Conservation (phyloP, 73 alveolate species). For the Paramecium tetraurelia region DNA sequence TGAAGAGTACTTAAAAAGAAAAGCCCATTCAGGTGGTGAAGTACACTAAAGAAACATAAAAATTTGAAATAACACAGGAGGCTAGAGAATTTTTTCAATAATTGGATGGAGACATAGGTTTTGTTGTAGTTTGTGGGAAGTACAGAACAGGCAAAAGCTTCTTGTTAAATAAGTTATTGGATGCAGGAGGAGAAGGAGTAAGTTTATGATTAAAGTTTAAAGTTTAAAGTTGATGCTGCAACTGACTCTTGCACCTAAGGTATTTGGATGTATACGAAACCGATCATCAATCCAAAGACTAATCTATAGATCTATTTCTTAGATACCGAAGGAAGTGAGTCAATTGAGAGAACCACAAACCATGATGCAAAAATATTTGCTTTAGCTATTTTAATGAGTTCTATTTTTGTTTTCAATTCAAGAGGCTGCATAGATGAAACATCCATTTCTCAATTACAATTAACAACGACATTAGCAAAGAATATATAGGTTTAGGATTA, state of each 20-base stretch:
- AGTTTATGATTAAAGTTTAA: neutral
- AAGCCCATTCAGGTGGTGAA: constrained; percentile 20
- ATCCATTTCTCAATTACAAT: constrained; percentile 82
- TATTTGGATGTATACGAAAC: constrained; percentile 96
- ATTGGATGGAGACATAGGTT: neutral
- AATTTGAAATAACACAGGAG: constrained; percentile 21
- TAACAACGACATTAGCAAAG: constrained; percentile 94
- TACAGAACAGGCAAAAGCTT: constrained; percentile 96
- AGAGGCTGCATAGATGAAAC: constrained; percentile 95
- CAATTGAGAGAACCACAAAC: constrained; percentile 83
- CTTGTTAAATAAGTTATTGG: constrained; percentile 83
- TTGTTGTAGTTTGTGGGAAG: constrained; percentile 77
- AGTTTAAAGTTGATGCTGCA: constrained; percentile 85
- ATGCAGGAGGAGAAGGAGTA: constrained; percentile 76
- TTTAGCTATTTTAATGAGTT: constrained; percentile 84
- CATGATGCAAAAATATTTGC: constrained; percentile 97
- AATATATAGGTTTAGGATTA: constrained; percentile 63
- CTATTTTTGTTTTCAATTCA: constrained; percentile 91
- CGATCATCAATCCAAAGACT: constrained; percentile 77
- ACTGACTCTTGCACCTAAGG: constrained; percentile 97
- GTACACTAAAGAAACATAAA: neutral
- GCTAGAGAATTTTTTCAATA: neutral
- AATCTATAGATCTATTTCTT: constrained; percentile 81
- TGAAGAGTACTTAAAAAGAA: neutral
- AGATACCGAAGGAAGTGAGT: constrained; percentile 97